Evolutionary conservation across 2,329 filamentous ascomycete genomes (phyloP).

Genomic region (Pyrenophora graminea): DNA sequence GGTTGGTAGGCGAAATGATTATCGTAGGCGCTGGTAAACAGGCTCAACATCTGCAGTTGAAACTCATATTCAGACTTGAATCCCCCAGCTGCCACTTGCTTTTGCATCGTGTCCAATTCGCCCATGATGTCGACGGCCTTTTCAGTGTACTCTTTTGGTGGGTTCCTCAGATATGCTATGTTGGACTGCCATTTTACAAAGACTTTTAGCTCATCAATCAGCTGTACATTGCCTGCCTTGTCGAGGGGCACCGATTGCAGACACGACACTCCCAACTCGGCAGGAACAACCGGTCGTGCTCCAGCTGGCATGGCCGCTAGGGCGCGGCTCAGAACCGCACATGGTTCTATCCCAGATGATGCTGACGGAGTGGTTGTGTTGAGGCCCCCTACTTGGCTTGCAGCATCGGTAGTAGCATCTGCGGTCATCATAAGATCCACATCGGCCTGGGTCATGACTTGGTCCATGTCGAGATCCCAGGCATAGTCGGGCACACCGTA

Average conservation of each 20-base stretch:
- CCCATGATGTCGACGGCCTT: slow-evolving; percentile 46
- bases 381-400: slow-evolving; percentile 19
- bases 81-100: slow-evolving; percentile 30
- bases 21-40: slow-evolving; percentile 47
- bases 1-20: slow-evolving; percentile 48
- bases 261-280: slow-evolving; percentile 42
- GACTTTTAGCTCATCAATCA: slow-evolving; percentile 43
- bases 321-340: slow-evolving; percentile 36
- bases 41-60: slow-evolving; percentile 41
- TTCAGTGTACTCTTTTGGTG: slow-evolving; percentile 44
- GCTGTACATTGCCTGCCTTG: slow-evolving; percentile 34
- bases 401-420: slow-evolving; percentile 17
- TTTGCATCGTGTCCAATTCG: slow-evolving; percentile 42
- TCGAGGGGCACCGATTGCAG: slow-evolving; percentile 46
- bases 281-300: slow-evolving; percentile 36
- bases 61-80: slow-evolving; percentile 50
- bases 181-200: slow-evolving; percentile 48
- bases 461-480: slow-evolving; percentile 30
- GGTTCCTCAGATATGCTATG: slow-evolving; percentile 46
- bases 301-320: slow-evolving; percentile 33
- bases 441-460: slow-evolving; percentile 32
- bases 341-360: slow-evolving; percentile 35
- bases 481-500: slow-evolving; percentile 40
- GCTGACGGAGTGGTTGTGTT: slow-evolving; percentile 21
- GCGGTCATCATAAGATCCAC: slow-evolving; percentile 20